Evolutionary conservation across 1,284 basidiomycete species (phyloP), one percentile per base, ranked within the genome.

Genomic region (Heterobasidion annosum): DNA sequence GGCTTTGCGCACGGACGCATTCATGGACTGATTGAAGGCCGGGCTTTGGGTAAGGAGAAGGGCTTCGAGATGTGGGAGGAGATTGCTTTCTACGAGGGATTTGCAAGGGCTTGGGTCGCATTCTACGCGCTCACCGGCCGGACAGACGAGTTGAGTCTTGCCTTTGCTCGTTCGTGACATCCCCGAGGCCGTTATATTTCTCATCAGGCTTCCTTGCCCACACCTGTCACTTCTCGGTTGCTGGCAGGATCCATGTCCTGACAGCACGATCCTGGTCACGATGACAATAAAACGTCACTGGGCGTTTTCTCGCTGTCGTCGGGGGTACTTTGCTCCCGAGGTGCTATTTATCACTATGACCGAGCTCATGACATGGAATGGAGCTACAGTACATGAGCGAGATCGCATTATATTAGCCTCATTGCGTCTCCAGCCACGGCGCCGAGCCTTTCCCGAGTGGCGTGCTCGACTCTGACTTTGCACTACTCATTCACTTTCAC

Each of bases 31-130:
- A 93, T 94, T 58, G 93, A 98, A 68, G 96, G 96, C 3, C 78
- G 93, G n/a, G 85, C 88, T 2, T 75, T 98, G 3, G 96, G 95
- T 1, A 79, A 85, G 57, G 87, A 93, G 64, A 95, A 98, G 66
- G 93, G 91, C 0, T 98, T 88, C 68, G 93, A 96, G 70, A 83
- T 98, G 67, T 98, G 95, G 93, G 93, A 97, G 68, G 96, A 98
- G 68, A 78, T 98, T 6, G 94, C 91, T 1, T 98, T 88, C 66
- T 96, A 96, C 66, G 81, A 91, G 63, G 95, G 93, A 2, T 88
- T 88, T 64, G 91, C 92, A 3, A 59, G 64, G 52, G 78, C 86
- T 56, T 97, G 91, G 88, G 66, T 73, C 53, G 71, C 73, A 0
- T 65, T 84, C 53, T 73, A 71, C 45, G 63, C 67, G 19, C 67